These are phyloP conservation scores for Pyrenochaeta sp. DNA, from an alignment of 2,329 filamentous ascomycete genomes.

Conservation along the genomic window DNA sequence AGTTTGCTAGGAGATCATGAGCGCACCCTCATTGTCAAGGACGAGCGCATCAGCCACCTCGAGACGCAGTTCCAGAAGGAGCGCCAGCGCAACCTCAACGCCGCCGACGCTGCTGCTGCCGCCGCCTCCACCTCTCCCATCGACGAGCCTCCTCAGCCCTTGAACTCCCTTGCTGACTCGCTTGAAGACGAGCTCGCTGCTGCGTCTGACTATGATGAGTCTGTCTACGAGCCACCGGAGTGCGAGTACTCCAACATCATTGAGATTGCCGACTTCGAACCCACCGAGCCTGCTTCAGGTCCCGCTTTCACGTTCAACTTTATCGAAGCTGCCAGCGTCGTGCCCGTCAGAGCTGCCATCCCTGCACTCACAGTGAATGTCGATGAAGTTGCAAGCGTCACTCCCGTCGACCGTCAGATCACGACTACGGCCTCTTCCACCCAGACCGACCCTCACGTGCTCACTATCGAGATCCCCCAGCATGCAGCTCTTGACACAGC, in stretches of 20 bases:
- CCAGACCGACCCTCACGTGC: constrained; percentile 13
- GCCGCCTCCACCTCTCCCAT: constrained; percentile 18
- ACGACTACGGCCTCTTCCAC: constrained; percentile 1
- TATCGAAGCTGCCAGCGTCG: constrained; percentile 2
- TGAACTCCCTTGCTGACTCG: constrained; percentile 15
- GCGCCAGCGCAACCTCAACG: constrained; percentile 14
- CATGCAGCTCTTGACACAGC: constrained; percentile 1
- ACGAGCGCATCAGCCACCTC: constrained; percentile 34
- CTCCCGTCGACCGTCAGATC: constrained; percentile 2
- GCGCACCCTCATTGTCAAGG: constrained; percentile 30
- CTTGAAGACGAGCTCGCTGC: constrained; percentile 25
- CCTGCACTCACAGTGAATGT: constrained; percentile 1
- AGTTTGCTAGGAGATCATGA: constrained; percentile 15
- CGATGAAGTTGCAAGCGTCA: constrained; percentile 2
- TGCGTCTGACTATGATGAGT: constrained; percentile 10
- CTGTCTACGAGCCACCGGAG: constrained; percentile 15
- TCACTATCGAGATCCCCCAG: constrained; percentile 5
- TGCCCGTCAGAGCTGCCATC: not conserved
- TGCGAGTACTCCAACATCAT: constrained; percentile 15
- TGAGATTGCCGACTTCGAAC: constrained; percentile 5
- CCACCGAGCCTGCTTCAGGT: constrained; percentile 5
- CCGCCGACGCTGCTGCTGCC: constrained; percentile 14
- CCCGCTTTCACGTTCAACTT: not conserved
- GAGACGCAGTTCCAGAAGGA: constrained; percentile 31
- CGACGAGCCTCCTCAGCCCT: constrained; percentile 8